Base-by-base conservation (phyloP, 805 yeast species). In the Nakazawaea molendinolei region DNA sequence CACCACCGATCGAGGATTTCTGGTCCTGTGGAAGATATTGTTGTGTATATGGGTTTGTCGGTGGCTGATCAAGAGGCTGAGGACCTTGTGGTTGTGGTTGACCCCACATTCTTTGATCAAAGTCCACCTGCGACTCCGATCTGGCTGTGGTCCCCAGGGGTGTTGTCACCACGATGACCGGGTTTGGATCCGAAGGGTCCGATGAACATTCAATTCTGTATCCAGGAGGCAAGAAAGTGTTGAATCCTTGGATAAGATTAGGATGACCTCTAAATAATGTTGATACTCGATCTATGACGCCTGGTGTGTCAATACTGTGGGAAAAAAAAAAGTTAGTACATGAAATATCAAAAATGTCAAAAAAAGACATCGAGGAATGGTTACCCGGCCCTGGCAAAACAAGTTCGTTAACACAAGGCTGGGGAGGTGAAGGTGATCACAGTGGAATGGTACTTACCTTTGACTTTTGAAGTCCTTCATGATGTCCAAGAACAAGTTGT, bases 391-490 rank as follows among this genome's bases (percentile, higher is more conserved):
- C 27, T 15, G 5, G 27, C 31, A 33, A 26, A 33, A 33, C 36
- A 27, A 7, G 23, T 7, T 21, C 23, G 10, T 8, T 8, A 21
- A 8, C 23, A 8, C 7, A 21, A 21, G 23, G 23, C 23, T 10
- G 23, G 23, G 23, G 7, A 21, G 10, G 9, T 8, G 23, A 10
- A 7, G 23, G 9, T 8, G 9, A 10, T 7, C 10, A 8, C 23
- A 10, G 10, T 8, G 6, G 13, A 13, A 19, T 6, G 7, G 12
- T 35, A 66, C 76, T 43, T 59, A 71, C 77, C 77, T 76, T 63
- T 90, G 97, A 36, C 94, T 81, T 65, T 94, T 94, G 66, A 92
- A 94, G 55, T 94, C 99, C 65, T 94, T 94, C 99, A 92, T 92
- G 45, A 92, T 90, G 55, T 92, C 99, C 52, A 92, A 69, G 52